Evolutionary conservation across 208 protist species (phyloP), one percentile per base, ranked within the genome.

Genomic region (Leptomonas seymouri): DNA sequence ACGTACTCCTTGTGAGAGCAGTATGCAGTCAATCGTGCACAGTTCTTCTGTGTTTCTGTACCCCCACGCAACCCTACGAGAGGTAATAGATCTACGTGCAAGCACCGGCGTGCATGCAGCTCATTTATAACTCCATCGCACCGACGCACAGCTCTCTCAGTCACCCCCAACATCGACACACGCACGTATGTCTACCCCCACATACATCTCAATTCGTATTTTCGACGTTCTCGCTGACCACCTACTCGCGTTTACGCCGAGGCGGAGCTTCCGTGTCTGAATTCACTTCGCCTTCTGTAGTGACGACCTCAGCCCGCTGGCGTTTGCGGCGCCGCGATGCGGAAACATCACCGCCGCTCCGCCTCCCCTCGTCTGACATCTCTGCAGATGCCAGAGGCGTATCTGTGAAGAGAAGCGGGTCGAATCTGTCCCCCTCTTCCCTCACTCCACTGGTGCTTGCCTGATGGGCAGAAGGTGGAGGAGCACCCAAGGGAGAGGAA

Each of bases 401-500:
- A 36, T 77, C 71, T 0, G 46, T 66, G 34, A 77, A 77, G 61
- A 77, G 71, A 28, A 49, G 36, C 11, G 45, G 15, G 41, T 77
- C 64, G 12, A 71, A 25, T 12, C 15, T 27, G 51, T 30, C n/a
- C 36, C 30, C 59, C 25, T 18, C 30, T 4, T 8, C 59, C 20
- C 8, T 9, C 30, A 49, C 42, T 39, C 9, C 27, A 3, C 53
- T 5, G 27, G 16, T 48, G 20, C 9, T 6, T 3, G 21, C 36
- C 36, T 31, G 9, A 39, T 20, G 15, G 20, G 28, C 51, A 31
- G 23, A 25, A 8, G 2, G 14, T 8, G 28, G 1, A 31, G 14
- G 28, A 18, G 51, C 51, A 2, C 5, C 25, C 12, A 16, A 4
- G 25, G 57, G 12, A 49, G 58, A 11, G 16, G 57, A 15, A 39